Evolutionary conservation across 129 eudicot genomes (phyloP).

Genomic region (Helianthus annuus): DNA sequence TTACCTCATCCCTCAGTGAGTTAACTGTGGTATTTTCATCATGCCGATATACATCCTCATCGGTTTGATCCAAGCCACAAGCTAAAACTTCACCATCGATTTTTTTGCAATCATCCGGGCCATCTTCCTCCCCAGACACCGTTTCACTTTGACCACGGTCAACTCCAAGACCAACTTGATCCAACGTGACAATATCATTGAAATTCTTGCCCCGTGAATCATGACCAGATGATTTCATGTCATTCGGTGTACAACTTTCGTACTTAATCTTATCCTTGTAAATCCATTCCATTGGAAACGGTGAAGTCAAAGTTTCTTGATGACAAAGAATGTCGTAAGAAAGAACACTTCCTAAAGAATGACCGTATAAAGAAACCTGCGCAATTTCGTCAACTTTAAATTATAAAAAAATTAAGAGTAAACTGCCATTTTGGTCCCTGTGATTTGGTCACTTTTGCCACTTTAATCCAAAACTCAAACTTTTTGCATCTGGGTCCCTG

Average conservation of each 20-base stretch:
- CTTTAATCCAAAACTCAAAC: no score
- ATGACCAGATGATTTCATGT: conserved; percentile 33
- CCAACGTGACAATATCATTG: conserved; percentile 29
- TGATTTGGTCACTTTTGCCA: no score
- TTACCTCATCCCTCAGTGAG: conserved; percentile 69
- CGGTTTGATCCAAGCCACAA: conserved; percentile 20
- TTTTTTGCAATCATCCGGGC: conserved; percentile 26
- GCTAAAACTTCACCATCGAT: conserved; percentile 31
- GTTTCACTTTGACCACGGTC: conserved; percentile 23
- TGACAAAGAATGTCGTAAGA: conserved; percentile 97
- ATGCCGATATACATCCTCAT: conserved; percentile 30
- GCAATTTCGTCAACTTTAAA: background rate
- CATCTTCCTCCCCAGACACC: conserved; percentile 20
- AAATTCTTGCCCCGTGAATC: conserved; percentile 21
- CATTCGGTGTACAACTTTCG: conserved; percentile 31
- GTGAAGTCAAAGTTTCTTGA: conserved; percentile 77
- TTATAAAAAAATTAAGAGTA: no score
- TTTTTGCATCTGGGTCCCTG: no score
- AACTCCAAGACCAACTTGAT: conserved; percentile 25
- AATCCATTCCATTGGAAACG: conserved; percentile 86
- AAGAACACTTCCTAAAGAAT: conserved; percentile 95
- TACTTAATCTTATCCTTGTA: conserved; percentile 44
- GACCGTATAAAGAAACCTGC: conserved; percentile 91
- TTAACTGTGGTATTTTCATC: conserved; percentile 44
- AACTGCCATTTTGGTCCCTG: no score